These are phyloP conservation scores for Chaetomium fimeti DNA, from an alignment of 495 filamentous ascomycete species.

Conservation along the genomic window DNA sequence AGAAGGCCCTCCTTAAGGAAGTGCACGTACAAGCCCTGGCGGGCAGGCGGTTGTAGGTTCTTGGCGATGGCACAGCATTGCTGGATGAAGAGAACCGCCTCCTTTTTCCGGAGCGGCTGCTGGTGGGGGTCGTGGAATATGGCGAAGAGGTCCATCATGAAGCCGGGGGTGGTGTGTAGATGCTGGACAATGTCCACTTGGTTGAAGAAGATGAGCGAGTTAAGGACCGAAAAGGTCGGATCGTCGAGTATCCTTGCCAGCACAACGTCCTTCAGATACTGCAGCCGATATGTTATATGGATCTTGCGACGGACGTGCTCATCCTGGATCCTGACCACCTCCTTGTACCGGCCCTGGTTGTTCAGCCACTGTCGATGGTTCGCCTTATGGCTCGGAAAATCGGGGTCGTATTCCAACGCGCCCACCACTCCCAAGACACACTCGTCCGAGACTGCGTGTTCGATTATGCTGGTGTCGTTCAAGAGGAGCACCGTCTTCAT, in stretches of 20 bases:
- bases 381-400: constrained; percentile 97
- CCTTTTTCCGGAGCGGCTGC: constrained; percentile 74
- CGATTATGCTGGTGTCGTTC: constrained; percentile 92
- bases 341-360: constrained; percentile 86
- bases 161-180: constrained; percentile 72
- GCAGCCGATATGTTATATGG: constrained; percentile 89
- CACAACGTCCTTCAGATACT: constrained; percentile 98
- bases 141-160: constrained; percentile 83
- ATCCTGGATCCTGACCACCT: constrained; percentile 90
- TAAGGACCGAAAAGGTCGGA: constrained; percentile 95
- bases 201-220: constrained; percentile 97
- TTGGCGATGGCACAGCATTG: constrained; percentile 95
- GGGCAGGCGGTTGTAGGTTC: constrained; percentile 77
- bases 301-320: constrained; percentile 81
- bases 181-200: constrained; percentile 97
- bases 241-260: constrained; percentile 94
- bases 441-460: constrained; percentile 85
- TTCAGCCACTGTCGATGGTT: constrained; percentile 93
- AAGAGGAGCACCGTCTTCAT: constrained; percentile 95
- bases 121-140: constrained; percentile 71
- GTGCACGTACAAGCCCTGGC: constrained; percentile 79
- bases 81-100: constrained; percentile 94
- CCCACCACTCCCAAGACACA: constrained; percentile 91
- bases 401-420: constrained; percentile 95
- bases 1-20: constrained; percentile 88